A percentile compares a stretch with the other conserved stretches of the same genome.
These are phyloP conservation scores for Phytophthora cactorum DNA, from an alignment of 352 stramenopile species.

Conservation along the genomic window DNA sequence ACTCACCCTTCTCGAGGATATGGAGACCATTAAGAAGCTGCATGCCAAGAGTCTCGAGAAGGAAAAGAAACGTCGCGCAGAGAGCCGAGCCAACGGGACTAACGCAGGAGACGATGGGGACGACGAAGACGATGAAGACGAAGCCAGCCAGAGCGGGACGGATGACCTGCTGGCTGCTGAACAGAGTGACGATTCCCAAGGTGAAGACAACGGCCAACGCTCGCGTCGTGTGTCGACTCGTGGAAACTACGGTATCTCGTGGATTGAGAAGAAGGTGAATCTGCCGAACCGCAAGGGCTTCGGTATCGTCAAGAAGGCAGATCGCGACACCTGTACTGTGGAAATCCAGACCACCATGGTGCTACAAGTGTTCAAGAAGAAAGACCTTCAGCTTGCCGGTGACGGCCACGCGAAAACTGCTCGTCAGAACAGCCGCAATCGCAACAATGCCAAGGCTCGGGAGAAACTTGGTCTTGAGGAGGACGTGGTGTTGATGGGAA, in stretches of 20 bases:
- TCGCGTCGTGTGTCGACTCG: conserved; percentile 73
- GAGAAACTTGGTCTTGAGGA: conserved; percentile 76
- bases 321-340: conserved; percentile 87
- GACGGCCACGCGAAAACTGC: conserved; percentile 61
- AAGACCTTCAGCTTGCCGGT: conserved; percentile 81
- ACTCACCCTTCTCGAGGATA: conserved; percentile 82
- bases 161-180: conserved; percentile 59
- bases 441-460: conserved; percentile 77
- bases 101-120: conserved; percentile 45
- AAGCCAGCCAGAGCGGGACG: conserved; percentile 52
- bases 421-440: conserved; percentile 61
- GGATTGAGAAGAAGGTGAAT: conserved; percentile 88
- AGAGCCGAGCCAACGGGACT: conserved; percentile 31
- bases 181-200: conserved; percentile 81
- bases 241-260: conserved; percentile 87
- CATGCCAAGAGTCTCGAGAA: conserved; percentile 72
- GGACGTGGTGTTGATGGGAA: conserved; percentile 83
- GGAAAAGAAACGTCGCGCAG: conserved; percentile 57
- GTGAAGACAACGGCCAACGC: conserved; percentile 78
- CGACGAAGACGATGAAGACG: conserved; percentile 64
- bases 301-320: conserved; percentile 83
- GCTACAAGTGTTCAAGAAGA: conserved; percentile 88
- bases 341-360: conserved; percentile 76
- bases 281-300: conserved; percentile 77
- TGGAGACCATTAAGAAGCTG: conserved; percentile 82